Conservation (phyloP, 2,329 filamentous ascomycete species). For the Colletotrichum spaethianum region DNA sequence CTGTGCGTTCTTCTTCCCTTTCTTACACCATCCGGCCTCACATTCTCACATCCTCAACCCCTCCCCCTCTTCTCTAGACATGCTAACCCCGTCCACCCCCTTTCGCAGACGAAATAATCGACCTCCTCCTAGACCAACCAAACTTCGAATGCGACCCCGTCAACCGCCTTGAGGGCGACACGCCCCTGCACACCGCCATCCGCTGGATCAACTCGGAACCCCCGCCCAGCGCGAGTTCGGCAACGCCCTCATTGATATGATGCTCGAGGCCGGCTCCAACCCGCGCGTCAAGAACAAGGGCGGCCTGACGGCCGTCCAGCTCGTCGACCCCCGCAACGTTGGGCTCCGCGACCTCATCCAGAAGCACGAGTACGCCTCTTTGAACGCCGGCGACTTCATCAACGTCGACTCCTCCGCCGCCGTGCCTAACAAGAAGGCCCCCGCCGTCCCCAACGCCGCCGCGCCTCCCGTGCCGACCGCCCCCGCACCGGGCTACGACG, state of each 20-base stretch:
- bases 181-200: slow-evolving; percentile 84
- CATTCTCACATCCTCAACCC: not conserved
- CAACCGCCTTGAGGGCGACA: slow-evolving; percentile 80
- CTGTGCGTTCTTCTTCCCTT: slow-evolving; percentile 69
- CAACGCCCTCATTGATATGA: slow-evolving; percentile 79
- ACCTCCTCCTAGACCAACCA: slow-evolving; percentile 85
- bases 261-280: slow-evolving; percentile 82
- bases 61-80: not conserved
- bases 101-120: slow-evolving; percentile 81
- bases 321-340: slow-evolving; percentile 80
- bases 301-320: slow-evolving; percentile 78
- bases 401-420: slow-evolving; percentile 48
- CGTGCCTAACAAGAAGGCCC: slow-evolving; percentile 28
- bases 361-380: slow-evolving; percentile 77
- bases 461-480: slow-evolving; percentile 41
- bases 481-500: slow-evolving; percentile 38
- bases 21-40: not conserved
- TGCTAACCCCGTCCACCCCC: not conserved
- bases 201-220: slow-evolving; percentile 81
- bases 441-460: slow-evolving; percentile 30
- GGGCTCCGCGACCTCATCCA: slow-evolving; percentile 74
- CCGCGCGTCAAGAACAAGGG: slow-evolving; percentile 77
- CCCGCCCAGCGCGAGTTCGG: slow-evolving; percentile 75
- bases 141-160: slow-evolving; percentile 88
- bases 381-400: slow-evolving; percentile 73